Base-by-base conservation (phyloP, 164 flowering plant species). In the Vitis riparia region DNA sequence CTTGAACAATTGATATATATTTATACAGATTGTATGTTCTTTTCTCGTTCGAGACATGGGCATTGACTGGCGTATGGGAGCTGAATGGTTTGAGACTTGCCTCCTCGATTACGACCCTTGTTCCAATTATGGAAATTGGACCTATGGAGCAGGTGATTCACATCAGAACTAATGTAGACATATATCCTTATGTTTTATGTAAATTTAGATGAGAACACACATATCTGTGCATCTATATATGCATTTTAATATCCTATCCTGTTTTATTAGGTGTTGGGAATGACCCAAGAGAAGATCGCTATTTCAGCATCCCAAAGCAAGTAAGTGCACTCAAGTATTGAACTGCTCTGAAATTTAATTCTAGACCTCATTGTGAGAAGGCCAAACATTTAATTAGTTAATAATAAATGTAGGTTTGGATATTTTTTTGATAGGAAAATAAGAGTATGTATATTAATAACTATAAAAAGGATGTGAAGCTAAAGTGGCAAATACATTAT, bases 41-140 rank as follows among this genome's bases (percentile, higher is more conserved):
- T 92, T 95, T 79, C 97, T 95, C 63, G 99, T 95, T 62, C 89
- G 99, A 51, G 99, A 95, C 70, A 90, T 95, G 99, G 97, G 98
- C 44, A 75, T 92, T 17, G 98, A 95, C 72, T 95, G 98, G 99
- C 89, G 97, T 5, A 95, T 95, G 98, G 99, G 98, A 50, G 99
- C 98, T 19, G 99, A 95, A 78, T 95, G 99, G 99, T 95, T 95
- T 65, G 99, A 92, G 81, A 84, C 98, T 2, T 90, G 92, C 76
- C 96, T 95, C 57, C 74, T 95, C 79, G 99, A 95, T 83, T 92
- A 92, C 73, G 98, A 95, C 47, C 99, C 99, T 1, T 95, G 97
- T 76, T 95, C 99, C 66, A 95, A 95, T 71, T 92, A 92, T 71
- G 98, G 99, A 32, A 92, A 95, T 61, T 92, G 99, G 99, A 95